Conservation (phyloP, 495 filamentous ascomycete species). For the Penicillium bialowiezense region DNA sequence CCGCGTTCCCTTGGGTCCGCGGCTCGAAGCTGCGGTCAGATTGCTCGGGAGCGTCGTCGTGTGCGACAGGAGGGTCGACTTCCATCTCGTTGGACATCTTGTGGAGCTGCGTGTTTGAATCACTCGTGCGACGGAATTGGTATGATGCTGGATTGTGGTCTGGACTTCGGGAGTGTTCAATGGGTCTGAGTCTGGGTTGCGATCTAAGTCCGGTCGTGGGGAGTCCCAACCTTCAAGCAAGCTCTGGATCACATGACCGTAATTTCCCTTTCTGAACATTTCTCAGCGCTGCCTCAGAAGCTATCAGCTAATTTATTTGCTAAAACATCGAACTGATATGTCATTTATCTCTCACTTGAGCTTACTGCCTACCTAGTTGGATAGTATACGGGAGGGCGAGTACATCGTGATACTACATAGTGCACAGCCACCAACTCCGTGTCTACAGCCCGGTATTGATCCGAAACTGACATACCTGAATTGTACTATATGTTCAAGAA, state of each 20-base stretch:
- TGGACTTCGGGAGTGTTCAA: slow-evolving; percentile 4
- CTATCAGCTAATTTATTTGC: too few species aligned
- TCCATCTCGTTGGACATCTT: slow-evolving; percentile 80
- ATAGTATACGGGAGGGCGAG: too few species aligned
- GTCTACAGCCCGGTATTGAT: too few species aligned
- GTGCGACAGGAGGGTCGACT: slow-evolving; percentile 58
- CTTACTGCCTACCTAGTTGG: too few species aligned
- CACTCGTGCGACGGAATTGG: not conserved
- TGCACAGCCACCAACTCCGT: too few species aligned
- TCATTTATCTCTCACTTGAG: too few species aligned
- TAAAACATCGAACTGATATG: too few species aligned
- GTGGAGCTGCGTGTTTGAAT: not conserved
- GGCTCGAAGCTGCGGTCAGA: slow-evolving; percentile 58
- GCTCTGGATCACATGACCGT: slow-evolving; percentile 2
- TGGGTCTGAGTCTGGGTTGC: slow-evolving; percentile 1
- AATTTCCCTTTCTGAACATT: not conserved
- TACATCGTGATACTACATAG: too few species aligned
- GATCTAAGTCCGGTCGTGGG: slow-evolving; percentile 1
- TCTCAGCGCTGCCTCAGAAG: too few species aligned
- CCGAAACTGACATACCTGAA: too few species aligned
- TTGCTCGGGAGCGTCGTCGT: slow-evolving; percentile 44
- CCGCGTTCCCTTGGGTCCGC: slow-evolving; percentile 74
- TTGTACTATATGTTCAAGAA: too few species aligned
- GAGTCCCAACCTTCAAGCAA: not conserved
- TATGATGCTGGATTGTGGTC: not conserved